Evolutionary conservation across 2,329 filamentous ascomycete species (phyloP), one percentile per base, ranked within the genome.

Genomic region (Ceratocystis harringtonii): DNA sequence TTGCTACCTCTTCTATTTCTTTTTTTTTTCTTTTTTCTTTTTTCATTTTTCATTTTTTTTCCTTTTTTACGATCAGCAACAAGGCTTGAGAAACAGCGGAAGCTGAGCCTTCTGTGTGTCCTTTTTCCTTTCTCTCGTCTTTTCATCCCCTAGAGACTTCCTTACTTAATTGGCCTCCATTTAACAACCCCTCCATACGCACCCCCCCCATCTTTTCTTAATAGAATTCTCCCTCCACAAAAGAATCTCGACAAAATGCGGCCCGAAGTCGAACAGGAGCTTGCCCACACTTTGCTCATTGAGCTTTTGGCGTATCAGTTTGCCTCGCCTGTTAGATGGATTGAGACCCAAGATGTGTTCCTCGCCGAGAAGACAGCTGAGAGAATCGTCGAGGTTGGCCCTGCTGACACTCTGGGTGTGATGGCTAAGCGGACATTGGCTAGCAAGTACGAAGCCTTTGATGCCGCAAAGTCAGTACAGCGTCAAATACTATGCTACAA

Each of bases 271-370:
- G 92, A 99, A 86, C 94, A 99, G 79, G 94, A 99, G 82, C 89
- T 99, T 77, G 89, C 94, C 74, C 92, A 99, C 78, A 97, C 92
- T 71, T 85, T 99, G 78, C 89, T 99, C 75, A 90, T 99, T 70
- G 94, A 99, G 86, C 89, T 99, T 70, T 86, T 99, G 71, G 94
- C 94, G 80, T 99, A 97, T 78, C 94, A 99, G 76, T 99, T 99
- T 77, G 94, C 94, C 72, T 97, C 92, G 65, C 94, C 94, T 62
- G 94, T 99, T 72, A 87, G 94, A 86, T 99, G 94, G 94, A 99
- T 99, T 77, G 94, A 99, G 79, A 99, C 94, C 65, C 94, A 99
- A 79, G 94, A 99, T 92, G 94, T 99, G 72, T 94, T 99, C 73
- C 88, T 99, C 71, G 92, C 88, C 70, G 91, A 97, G 77, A 94